phyloP scores from a whole-genome alignment of 148 eudicot species.

The Polygonum maritimum region DNA sequence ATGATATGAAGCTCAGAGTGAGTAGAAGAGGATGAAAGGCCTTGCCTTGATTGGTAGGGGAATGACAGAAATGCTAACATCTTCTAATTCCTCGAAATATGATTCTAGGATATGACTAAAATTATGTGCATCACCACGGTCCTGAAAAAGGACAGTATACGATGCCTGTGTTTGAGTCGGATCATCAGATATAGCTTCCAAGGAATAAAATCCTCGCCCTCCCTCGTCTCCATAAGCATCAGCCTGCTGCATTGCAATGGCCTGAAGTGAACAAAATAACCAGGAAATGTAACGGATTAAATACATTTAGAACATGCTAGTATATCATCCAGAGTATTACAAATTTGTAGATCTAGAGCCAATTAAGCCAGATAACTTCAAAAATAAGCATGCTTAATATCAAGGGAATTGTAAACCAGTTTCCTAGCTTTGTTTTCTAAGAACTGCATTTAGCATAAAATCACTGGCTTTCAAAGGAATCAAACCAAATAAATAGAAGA shows the following conservation, averaged over 20 bases:
- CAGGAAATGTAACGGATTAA: neutral
- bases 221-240: conserved; percentile 24
- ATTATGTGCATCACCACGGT: conserved; percentile 74
- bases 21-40: neutral
- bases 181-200: conserved; percentile 23
- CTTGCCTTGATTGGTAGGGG: conserved; percentile 59
- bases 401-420: neutral
- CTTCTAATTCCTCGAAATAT: conserved; percentile 57
- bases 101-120: conserved; percentile 74
- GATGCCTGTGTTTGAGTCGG: conserved; percentile 20
- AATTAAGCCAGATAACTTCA: neutral
- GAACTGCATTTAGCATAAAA: neutral
- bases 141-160: conserved; percentile 75
- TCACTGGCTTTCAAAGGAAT: neutral
- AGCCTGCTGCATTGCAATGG: conserved; percentile 52
- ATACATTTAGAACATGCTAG: neutral
- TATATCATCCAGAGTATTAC: too few relatives aligned
- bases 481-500: neutral
- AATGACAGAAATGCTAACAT: conserved; percentile 42
- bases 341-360: neutral
- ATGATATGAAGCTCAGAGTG: neutral
- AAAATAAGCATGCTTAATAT: neutral
- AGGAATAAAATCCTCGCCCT: conserved; percentile 42
- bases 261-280: conserved; percentile 30
- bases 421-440: neutral